Evolutionary conservation across 805 yeast species (phyloP).

Genomic region (Suhomyces sp.): DNA sequence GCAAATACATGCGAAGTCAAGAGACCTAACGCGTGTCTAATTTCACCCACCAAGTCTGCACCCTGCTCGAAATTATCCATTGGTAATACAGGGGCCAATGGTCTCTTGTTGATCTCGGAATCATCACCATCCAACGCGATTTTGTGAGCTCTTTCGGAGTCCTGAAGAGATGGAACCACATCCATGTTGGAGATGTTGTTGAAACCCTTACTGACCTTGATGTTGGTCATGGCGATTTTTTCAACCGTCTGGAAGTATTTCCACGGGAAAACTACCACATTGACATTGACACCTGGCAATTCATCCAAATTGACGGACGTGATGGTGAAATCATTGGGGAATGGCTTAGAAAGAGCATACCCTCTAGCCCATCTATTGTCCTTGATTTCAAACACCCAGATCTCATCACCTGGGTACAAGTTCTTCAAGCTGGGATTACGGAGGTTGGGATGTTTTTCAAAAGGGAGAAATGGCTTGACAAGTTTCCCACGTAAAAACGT

Average conservation of each 20-base stretch:
- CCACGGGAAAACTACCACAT: conserved; percentile 62
- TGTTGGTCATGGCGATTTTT: conserved; percentile 37
- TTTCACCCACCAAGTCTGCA: conserved; percentile 50
- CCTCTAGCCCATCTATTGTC: conserved; percentile 76
- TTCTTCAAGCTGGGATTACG: conserved; percentile 45
- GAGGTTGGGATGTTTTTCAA: conserved; percentile 40
- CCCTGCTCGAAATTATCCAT: conserved; percentile 43
- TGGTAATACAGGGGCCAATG: conserved; percentile 53
- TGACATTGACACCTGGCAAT: conserved; percentile 55
- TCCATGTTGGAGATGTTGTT: conserved; percentile 26
- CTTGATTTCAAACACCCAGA: conserved; percentile 67
- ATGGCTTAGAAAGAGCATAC: conserved; percentile 64
- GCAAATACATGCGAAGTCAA: conserved; percentile 66
- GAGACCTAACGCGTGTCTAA: conserved; percentile 55
- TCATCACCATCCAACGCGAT: conserved; percentile 7
- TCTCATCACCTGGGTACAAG: conserved; percentile 74
- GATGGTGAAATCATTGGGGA: conserved; percentile 66
- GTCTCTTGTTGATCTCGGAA: conserved; percentile 1
- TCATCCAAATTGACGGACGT: conserved; percentile 61
- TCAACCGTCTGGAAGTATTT: conserved; percentile 49
- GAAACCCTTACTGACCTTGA: conserved; percentile 27
- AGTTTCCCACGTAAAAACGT: conserved; percentile 37
- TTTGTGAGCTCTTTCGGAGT: conserved; percentile 26
- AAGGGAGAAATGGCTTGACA: conserved; percentile 41
- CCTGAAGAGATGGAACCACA: conserved; percentile 34